Evolutionary conservation across 345 rosid genomes (phyloP).

Genomic region (Pistacia atlantica): DNA sequence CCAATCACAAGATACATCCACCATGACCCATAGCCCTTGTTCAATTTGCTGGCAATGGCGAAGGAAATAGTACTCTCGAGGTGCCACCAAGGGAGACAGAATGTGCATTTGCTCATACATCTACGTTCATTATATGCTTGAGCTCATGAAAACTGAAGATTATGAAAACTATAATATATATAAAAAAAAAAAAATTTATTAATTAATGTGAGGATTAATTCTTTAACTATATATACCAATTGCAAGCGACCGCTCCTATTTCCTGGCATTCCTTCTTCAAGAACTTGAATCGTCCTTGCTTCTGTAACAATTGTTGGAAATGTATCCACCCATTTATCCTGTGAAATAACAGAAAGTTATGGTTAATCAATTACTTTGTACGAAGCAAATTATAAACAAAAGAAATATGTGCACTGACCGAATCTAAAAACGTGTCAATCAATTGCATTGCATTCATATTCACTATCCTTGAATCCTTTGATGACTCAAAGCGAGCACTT

Average conservation of each 20-base stretch:
- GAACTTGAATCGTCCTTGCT: conserved; percentile 44
- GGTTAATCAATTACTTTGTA: too few species aligned
- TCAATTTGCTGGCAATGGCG: conserved; percentile 60
- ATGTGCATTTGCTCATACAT: conserved; percentile 63
- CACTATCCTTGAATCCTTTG: conserved; percentile 48
- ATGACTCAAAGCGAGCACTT: conserved; percentile 60
- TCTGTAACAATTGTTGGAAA: conserved; percentile 69
- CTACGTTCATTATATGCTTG: conserved; percentile 29
- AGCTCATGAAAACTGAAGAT: too few species aligned
- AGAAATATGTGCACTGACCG: conserved; percentile 37
- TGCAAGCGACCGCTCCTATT: conserved; percentile 45
- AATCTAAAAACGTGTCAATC: conserved; percentile 51
- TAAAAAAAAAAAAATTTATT: not conserved
- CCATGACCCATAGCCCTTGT: conserved; percentile 62
- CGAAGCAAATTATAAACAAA: too few species aligned
- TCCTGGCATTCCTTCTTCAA: conserved; percentile 35
- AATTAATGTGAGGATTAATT: not conserved
- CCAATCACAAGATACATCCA: conserved; percentile 53
- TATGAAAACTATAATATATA: not conserved
- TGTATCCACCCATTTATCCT: conserved; percentile 63
- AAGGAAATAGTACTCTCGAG: conserved; percentile 62
- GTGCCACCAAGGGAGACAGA: conserved; percentile 70
- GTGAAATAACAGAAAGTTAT: not conserved
- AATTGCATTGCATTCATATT: conserved; percentile 40
- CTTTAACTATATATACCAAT: conserved; percentile 43